Percentiles rank a stretch among this genome's conserved stretches.
Evolutionary conservation across 2,329 filamentous ascomycete species (phyloP).

Genomic region (Neoascochyta sp.): DNA sequence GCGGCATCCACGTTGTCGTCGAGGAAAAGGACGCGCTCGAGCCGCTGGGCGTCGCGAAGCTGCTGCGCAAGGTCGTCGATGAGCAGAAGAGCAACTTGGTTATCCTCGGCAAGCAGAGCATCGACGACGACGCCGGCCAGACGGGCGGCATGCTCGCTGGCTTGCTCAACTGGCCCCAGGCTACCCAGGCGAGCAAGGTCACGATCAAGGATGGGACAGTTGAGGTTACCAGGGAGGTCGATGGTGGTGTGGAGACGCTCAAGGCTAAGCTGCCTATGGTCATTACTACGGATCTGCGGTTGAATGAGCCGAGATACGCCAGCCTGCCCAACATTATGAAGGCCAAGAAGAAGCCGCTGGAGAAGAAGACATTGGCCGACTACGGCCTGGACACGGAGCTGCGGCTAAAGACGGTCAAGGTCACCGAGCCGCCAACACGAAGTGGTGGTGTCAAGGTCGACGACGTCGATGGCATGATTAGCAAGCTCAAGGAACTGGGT

Average conservation of each 20-base stretch:
- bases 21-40: constrained; percentile 69
- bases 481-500: constrained; percentile 92
- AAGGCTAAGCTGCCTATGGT: constrained; percentile 83
- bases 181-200: constrained; percentile 86
- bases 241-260: constrained; percentile 90
- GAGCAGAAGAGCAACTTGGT: constrained; percentile 87
- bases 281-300: constrained; percentile 87
- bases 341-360: constrained; percentile 99
- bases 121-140: constrained; percentile 93
- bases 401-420: constrained; percentile 85
- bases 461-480: constrained; percentile 90
- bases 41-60: constrained; percentile 85
- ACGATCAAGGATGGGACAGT: constrained; percentile 68
- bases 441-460: constrained; percentile 96
- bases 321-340: constrained; percentile 99
- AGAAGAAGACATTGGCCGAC: constrained; percentile 84
- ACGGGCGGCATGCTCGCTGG: constrained; percentile 98
- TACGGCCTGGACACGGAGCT: constrained; percentile 66
- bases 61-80: constrained; percentile 75
- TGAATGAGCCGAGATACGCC: constrained; percentile 94
- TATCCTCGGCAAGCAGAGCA: constrained; percentile 94
- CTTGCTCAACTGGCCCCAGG: constrained; percentile 86
- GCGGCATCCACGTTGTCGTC: constrained; percentile 71
- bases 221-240: constrained; percentile 84
- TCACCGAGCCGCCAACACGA: constrained; percentile 79